phyloP scores from a whole-genome alignment of 1,284 basidiomycete genomes.

The Rugosomyces carneus region DNA sequence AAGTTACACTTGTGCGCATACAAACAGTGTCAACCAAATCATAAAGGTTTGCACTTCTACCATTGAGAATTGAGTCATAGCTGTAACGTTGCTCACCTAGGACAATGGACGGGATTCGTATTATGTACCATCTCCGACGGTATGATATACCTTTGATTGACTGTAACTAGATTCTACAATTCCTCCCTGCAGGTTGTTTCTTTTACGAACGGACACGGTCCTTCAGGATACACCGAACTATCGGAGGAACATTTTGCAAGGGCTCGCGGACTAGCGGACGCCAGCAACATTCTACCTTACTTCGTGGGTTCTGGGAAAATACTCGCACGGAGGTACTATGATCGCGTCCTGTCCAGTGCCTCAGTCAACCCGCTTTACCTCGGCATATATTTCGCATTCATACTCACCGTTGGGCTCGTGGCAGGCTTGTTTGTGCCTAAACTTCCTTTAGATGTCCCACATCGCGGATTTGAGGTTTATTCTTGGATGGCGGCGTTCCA shows the following conservation, averaged over 20 bases:
- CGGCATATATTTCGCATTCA: conserved; percentile 18
- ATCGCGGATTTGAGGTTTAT: conserved; percentile 32
- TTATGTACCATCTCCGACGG: conserved; percentile 36
- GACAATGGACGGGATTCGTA: conserved; percentile 32
- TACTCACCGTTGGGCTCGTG: conserved; percentile 25
- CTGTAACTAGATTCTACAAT: too few relatives aligned
- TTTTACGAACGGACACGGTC: conserved; percentile 29
- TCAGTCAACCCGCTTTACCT: conserved; percentile 20
- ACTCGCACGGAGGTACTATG: conserved; percentile 28
- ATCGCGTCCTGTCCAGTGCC: conserved; percentile 23
- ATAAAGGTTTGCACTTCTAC: conserved; percentile 25
- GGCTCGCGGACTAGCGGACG: conserved; percentile 30
- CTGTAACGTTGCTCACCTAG: conserved; percentile 10
- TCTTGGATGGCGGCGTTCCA: conserved; percentile 35
- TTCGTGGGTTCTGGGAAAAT: conserved; percentile 30
- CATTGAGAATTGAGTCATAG: background rate
- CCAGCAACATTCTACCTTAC: conserved; percentile 35
- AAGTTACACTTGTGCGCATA: conserved; percentile 26
- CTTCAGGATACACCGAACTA: conserved; percentile 33
- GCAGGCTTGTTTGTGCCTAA: conserved; percentile 32
- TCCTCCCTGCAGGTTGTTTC: conserved; percentile 25
- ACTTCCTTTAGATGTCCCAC: conserved; percentile 28
- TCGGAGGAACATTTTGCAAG: conserved; percentile 25
- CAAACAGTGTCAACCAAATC: conserved; percentile 34
- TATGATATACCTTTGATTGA: too few relatives aligned